Conservation (phyloP, 179 eudicot species). For the Patellifolia procumbens region DNA sequence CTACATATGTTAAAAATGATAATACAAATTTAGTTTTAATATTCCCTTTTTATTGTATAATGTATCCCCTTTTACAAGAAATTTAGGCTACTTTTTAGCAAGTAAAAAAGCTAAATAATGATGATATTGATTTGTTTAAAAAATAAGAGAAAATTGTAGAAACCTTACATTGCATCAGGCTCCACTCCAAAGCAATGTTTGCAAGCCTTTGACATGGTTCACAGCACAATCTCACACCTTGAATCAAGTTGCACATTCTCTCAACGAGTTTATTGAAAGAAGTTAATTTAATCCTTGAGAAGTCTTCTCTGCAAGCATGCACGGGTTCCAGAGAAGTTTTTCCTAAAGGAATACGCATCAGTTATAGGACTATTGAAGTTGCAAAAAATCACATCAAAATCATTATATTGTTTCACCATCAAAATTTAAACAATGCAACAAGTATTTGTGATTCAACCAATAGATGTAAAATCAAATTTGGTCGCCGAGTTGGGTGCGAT, state of each 20-base stretch:
- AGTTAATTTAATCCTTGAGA: conserved; percentile 75
- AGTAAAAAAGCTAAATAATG: too few species aligned
- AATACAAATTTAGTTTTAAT: too few species aligned
- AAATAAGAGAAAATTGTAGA: conserved; percentile 5
- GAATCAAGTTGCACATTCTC: conserved; percentile 75
- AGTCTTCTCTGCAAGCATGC: conserved; percentile 91
- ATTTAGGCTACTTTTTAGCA: too few species aligned
- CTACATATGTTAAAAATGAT: too few species aligned
- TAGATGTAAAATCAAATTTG: background rate
- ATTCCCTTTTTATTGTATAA: too few species aligned
- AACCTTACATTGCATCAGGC: conserved; percentile 93
- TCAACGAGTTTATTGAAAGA: conserved; percentile 88
- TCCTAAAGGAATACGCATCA: conserved; percentile 46
- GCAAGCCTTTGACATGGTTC: conserved; percentile 64
- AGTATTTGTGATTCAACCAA: background rate
- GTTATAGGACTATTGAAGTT: conserved; percentile 38
- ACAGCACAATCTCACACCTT: conserved; percentile 73
- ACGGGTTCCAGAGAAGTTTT: conserved; percentile 64
- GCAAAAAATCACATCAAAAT: conserved; percentile 14
- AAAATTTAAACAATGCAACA: background rate
- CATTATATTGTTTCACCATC: background rate
- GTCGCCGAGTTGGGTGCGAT: conserved; percentile 33
- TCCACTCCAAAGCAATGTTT: conserved; percentile 68
- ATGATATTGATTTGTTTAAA: too few species aligned
- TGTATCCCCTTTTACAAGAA: too few species aligned